These are phyloP conservation scores for Arabidopsis arenosa DNA, from an alignment of 345 rosid genomes.

Conservation along the genomic window DNA sequence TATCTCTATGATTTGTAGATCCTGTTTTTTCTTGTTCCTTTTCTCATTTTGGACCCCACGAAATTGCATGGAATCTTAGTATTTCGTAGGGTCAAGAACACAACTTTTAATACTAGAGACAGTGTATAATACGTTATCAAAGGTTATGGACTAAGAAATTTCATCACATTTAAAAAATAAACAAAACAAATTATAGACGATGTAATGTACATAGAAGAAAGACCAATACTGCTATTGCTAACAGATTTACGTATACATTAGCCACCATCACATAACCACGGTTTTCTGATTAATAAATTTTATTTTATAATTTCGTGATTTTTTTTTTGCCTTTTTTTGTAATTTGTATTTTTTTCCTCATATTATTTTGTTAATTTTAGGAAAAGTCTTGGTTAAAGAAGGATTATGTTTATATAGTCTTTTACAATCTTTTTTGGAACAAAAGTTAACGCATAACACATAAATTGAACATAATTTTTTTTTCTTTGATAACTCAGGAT, in stretches of 20 bases:
- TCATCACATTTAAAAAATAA: too few species aligned
- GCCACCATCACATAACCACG: background rate
- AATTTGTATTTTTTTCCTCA: background rate
- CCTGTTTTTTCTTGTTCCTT: constrained; percentile 13
- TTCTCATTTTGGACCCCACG: constrained; percentile 16
- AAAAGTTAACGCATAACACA: constrained; percentile 6
- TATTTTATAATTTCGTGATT: too few species aligned
- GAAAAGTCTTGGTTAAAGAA: too few species aligned
- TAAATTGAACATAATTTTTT: constrained; percentile 13
- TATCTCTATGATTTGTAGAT: constrained; percentile 12
- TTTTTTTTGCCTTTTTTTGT: background rate
- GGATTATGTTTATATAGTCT: too few species aligned
- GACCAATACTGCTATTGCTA: background rate
- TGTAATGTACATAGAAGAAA: background rate
- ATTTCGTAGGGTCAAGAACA: constrained; percentile 22
- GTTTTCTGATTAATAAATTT: background rate
- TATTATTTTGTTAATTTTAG: background rate
- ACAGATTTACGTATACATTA: background rate
- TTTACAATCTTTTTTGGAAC: background rate
- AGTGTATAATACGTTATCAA: background rate
- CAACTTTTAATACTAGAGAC: background rate
- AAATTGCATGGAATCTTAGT: constrained; percentile 25
- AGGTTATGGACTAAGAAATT: background rate
- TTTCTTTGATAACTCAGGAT: too few species aligned
- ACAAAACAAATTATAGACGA: too few species aligned